These are phyloP conservation scores for Penicillium sp. DNA, from an alignment of 2,329 filamentous ascomycete genomes.

Conservation along the genomic window DNA sequence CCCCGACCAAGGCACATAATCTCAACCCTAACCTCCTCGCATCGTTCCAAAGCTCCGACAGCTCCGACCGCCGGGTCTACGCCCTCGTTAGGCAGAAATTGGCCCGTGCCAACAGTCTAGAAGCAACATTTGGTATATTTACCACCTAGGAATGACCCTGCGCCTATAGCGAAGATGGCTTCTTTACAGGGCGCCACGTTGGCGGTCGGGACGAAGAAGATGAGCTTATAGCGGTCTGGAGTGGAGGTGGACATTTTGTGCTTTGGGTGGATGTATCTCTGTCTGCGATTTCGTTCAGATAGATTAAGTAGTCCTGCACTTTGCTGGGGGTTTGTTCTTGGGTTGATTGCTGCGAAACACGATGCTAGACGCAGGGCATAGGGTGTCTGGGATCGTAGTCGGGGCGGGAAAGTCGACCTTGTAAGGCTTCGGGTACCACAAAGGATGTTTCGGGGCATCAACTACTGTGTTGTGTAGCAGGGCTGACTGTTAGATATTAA, in stretches of 20 bases:
- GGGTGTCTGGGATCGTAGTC: neutral
- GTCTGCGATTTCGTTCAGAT: neutral
- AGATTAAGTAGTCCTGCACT: neutral
- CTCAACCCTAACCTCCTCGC: slow-evolving; percentile 47
- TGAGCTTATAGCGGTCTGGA: slow-evolving; percentile 42
- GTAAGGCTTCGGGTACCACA: neutral
- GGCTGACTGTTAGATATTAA: slow-evolving; percentile 2
- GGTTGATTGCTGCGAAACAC: neutral
- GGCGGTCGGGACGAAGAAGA: slow-evolving; percentile 46
- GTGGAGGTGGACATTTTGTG: slow-evolving; percentile 27
- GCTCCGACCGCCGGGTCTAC: slow-evolving; percentile 45
- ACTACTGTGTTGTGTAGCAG: neutral
- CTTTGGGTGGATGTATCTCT: neutral
- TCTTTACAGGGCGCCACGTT: slow-evolving; percentile 43
- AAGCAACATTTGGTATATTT: slow-evolving; percentile 46
- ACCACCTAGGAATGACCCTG: slow-evolving; percentile 42
- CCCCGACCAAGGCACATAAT: slow-evolving; percentile 43
- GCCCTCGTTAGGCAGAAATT: slow-evolving; percentile 43
- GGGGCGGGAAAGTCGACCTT: neutral
- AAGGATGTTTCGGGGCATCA: neutral
- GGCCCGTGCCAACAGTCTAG: slow-evolving; percentile 41
- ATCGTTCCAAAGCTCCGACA: slow-evolving; percentile 40
- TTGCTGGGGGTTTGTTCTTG: neutral
- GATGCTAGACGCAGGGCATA: neutral
- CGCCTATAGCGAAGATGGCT: slow-evolving; percentile 44